Conservation (phyloP, 1,284 basidiomycete genomes). For the Singerocomus rubriflavus region DNA sequence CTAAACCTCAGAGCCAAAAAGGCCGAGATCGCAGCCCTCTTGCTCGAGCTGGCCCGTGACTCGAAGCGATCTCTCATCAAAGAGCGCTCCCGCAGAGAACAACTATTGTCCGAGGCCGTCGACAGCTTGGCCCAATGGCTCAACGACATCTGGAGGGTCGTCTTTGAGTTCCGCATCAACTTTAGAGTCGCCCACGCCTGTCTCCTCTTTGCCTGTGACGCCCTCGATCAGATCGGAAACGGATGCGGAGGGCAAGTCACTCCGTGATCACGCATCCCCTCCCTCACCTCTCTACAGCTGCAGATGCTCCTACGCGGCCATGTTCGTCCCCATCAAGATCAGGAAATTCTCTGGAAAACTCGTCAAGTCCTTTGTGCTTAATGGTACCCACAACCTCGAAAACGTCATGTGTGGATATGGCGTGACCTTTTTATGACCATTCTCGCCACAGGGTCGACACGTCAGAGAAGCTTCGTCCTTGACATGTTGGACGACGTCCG, state of each 20-base stretch:
- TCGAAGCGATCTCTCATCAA: conserved; percentile 48
- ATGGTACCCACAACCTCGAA: conserved; percentile 48
- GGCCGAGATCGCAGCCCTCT: conserved; percentile 46
- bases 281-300: conserved; percentile 15
- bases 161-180: conserved; percentile 53
- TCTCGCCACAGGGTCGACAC: conserved; percentile 39
- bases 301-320: conserved; percentile 36
- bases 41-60: conserved; percentile 51
- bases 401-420: conserved; percentile 60
- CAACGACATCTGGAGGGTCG: conserved; percentile 55
- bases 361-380: conserved; percentile 50
- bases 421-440: conserved; percentile 59
- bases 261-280: conserved; percentile 2
- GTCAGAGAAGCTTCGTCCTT: conserved; percentile 39
- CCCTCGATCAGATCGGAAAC: conserved; percentile 43
- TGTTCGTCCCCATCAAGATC: conserved; percentile 47
- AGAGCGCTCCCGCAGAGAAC: conserved; percentile 49
- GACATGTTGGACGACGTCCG: conserved; percentile 59
- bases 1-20: conserved; percentile 53
- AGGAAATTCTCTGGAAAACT: conserved; percentile 40
- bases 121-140: conserved; percentile 55
- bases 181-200: conserved; percentile 54
- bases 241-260: conserved; percentile 44
- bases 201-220: conserved; percentile 48
- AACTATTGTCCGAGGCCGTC: conserved; percentile 52